phyloP scores from a whole-genome alignment of 2,329 filamentous ascomycete genomes.

The Exophiala sideris region DNA sequence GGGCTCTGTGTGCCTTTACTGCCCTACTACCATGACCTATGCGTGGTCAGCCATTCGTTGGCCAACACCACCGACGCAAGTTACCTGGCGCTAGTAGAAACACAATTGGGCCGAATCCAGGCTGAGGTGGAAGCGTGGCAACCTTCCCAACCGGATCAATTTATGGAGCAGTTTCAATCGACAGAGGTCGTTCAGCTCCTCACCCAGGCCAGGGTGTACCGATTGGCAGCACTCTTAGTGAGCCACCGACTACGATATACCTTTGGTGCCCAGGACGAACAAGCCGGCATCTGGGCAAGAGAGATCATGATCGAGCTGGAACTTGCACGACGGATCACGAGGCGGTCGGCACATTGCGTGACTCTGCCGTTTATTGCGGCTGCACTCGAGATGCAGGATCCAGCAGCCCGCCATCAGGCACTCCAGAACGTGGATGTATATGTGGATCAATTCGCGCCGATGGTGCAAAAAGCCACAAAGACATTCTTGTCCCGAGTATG shows the following conservation, averaged over 20 bases:
- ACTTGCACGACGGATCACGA: constrained; percentile 3
- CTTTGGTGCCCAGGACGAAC: constrained; percentile 10
- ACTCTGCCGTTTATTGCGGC: constrained; percentile 13
- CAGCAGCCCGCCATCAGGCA: constrained; percentile 1
- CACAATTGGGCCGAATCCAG: constrained; percentile 7
- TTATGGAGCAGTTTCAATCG: constrained; percentile 6
- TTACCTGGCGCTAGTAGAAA: not conserved
- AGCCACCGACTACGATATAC: constrained; percentile 6
- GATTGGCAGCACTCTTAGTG: constrained; percentile 11
- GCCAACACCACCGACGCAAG: not conserved
- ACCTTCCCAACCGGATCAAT: constrained; percentile 4
- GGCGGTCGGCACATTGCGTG: constrained; percentile 6
- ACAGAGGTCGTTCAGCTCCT: constrained; percentile 12
- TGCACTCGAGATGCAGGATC: constrained; percentile 12
- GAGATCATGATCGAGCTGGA: constrained; percentile 14
- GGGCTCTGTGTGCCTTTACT: constrained; percentile 13
- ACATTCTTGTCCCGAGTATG: constrained; percentile 12
- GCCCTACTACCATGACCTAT: constrained; percentile 16
- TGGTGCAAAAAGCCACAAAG: constrained; percentile 11
- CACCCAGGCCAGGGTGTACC: constrained; percentile 12
- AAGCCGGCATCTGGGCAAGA: constrained; percentile 11
- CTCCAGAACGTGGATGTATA: constrained; percentile 12
- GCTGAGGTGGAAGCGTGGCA: constrained; percentile 7
- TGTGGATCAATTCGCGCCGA: constrained; percentile 14
- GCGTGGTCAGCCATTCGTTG: constrained; percentile 13